phyloP scores from a whole-genome alignment of 352 stramenopile species.

The Globisporangium radiosum region DNA sequence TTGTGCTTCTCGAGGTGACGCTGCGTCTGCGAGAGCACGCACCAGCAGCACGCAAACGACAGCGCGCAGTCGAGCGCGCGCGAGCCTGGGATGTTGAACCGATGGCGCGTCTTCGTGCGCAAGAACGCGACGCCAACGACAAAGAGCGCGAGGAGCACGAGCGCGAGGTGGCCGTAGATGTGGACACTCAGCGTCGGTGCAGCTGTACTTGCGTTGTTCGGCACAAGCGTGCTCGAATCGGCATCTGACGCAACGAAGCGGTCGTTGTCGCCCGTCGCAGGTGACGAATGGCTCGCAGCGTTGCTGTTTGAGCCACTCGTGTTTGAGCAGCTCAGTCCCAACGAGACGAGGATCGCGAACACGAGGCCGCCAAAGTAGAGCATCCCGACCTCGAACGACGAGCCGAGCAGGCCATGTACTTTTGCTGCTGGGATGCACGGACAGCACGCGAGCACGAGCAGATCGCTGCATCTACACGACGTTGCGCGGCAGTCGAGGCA shows the following conservation, averaged over 20 bases:
- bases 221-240: background rate
- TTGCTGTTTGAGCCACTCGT: background rate
- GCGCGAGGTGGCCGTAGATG: conserved; percentile 11
- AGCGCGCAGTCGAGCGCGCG: conserved; percentile 25
- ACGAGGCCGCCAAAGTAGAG: conserved; percentile 37
- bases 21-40: conserved; percentile 43
- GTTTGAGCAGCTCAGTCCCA: conserved; percentile 23
- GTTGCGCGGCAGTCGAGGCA: conserved; percentile 1
- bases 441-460: conserved; percentile 19
- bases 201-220: background rate
- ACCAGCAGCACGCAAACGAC: conserved; percentile 43
- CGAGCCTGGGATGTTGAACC: conserved; percentile 36
- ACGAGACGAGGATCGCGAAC: conserved; percentile 26
- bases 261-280: background rate
- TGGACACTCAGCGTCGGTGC: background rate
- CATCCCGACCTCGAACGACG: conserved; percentile 30
- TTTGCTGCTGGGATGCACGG: conserved; percentile 36
- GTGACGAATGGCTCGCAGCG: background rate
- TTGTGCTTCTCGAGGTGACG: conserved; percentile 22
- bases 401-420: conserved; percentile 28
- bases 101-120: conserved; percentile 28
- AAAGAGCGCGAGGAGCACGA: conserved; percentile 24
- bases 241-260: conserved; percentile 1
- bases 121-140: conserved; percentile 34
- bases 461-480: background rate